A percentile compares a stretch with the other conserved stretches of the same genome.
Conservation (phyloP, 805 yeast genomes). For the Monosporozyma aerobia region DNA sequence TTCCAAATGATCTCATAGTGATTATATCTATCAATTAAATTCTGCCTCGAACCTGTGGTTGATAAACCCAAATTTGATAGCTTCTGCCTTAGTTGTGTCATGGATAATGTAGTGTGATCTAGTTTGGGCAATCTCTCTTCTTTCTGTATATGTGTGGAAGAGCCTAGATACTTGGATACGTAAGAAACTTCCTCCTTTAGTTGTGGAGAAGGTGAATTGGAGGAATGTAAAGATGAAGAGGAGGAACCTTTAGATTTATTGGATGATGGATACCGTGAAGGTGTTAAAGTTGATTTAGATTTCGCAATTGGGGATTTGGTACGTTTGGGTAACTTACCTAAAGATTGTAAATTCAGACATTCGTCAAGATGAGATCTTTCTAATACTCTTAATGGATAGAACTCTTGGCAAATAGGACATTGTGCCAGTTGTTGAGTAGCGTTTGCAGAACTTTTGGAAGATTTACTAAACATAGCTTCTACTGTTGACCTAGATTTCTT, state of each 20-base stretch:
- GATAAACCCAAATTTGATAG: constrained; percentile 48
- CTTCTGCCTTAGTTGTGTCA: constrained; percentile 52
- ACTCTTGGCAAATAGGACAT: constrained; percentile 60
- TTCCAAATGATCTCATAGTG: constrained; percentile 74
- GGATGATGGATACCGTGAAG: not conserved
- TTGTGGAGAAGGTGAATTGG: not conserved
- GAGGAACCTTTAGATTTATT: not conserved
- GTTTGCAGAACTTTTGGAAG: not conserved
- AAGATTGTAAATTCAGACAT: constrained; percentile 35
- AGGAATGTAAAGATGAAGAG: not conserved
- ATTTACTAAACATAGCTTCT: constrained; percentile 8
- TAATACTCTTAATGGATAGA: constrained; percentile 45
- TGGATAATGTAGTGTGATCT: constrained; percentile 51
- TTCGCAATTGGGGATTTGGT: not conserved
- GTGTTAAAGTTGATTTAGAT: not conserved
- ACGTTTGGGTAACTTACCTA: constrained; percentile 6
- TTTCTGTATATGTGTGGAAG: constrained; percentile 32
- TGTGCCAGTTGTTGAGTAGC: constrained; percentile 30
- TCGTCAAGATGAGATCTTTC: constrained; percentile 55
- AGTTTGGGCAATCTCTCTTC: constrained; percentile 47
- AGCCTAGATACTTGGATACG: constrained; percentile 16
- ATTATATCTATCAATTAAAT: constrained; percentile 60
- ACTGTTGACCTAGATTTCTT: constrained; percentile 7
- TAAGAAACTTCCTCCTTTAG: not conserved
- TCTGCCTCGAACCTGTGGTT: constrained; percentile 50